These are phyloP conservation scores for Capsella bursapastoris DNA, from an alignment of 345 rosid genomes.

Conservation along the genomic window DNA sequence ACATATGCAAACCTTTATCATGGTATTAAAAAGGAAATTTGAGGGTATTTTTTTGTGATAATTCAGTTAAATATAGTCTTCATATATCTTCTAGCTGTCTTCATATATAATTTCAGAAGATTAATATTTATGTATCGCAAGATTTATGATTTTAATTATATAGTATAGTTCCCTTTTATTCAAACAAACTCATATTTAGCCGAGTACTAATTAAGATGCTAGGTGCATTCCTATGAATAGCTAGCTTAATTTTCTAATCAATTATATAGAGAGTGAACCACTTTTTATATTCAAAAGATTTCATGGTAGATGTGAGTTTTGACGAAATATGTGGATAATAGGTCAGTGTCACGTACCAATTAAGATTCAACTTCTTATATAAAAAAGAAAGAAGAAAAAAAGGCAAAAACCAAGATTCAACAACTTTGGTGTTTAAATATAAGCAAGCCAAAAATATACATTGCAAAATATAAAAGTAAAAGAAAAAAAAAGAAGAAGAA, in stretches of 20 bases:
- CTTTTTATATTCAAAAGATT: constrained; percentile 11
- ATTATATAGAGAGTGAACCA: background rate
- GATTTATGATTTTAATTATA: background rate
- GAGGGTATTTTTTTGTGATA: background rate
- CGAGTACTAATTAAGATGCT: constrained; percentile 11
- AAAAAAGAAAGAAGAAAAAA: background rate
- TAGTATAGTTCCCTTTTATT: background rate
- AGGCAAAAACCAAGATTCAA: background rate
- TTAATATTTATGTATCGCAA: background rate
- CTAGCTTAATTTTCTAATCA: background rate
- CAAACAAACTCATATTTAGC: background rate
- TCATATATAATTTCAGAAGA: background rate
- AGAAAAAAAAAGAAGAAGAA: background rate
- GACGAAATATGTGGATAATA: constrained; percentile 18
- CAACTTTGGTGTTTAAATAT: background rate
- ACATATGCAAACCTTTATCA: background rate
- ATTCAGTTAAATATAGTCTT: background rate
- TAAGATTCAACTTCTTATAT: constrained; percentile 12
- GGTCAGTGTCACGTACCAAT: constrained; percentile 28
- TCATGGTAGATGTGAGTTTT: constrained; percentile 21
- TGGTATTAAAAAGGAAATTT: background rate
- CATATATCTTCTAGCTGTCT: background rate
- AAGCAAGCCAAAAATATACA: background rate
- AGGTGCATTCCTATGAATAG: constrained; percentile 21
- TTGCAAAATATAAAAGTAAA: background rate